Evolutionary conservation across 345 rosid genomes (phyloP).

Genomic region (Hevea brasiliensis): DNA sequence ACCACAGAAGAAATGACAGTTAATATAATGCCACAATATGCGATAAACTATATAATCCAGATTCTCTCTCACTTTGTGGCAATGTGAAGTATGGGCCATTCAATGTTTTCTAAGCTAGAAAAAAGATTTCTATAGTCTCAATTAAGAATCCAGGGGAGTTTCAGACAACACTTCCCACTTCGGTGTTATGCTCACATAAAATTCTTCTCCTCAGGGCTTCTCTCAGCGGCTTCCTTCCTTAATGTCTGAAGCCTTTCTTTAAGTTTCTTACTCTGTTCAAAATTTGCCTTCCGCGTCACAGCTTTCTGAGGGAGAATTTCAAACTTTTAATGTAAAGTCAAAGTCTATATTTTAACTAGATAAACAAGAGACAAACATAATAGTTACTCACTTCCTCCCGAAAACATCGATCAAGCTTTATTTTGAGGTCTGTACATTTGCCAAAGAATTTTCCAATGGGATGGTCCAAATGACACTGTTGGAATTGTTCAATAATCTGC

Average conservation of each 20-base stretch:
- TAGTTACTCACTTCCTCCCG: conserved; percentile 62
- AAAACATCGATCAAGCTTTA: conserved; percentile 84
- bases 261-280: conserved; percentile 60
- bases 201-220: conserved; percentile 19
- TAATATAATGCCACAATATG: background rate
- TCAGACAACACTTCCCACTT: background rate
- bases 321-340: conserved; percentile 1
- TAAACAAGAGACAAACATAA: background rate
- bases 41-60: background rate
- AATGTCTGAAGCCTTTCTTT: conserved; percentile 52
- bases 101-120: background rate
- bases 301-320: conserved; percentile 58
- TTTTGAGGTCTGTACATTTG: conserved; percentile 73
- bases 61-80: background rate
- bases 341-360: conserved; percentile 2
- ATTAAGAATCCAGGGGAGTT: background rate
- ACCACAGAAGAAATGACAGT: background rate
- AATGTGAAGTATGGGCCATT: background rate
- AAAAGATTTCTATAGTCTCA: background rate
- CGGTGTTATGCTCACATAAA: background rate
- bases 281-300: conserved; percentile 80
- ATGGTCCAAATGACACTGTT: conserved; percentile 83
- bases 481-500: conserved; percentile 86
- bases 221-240: conserved; percentile 48
- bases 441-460: conserved; percentile 85